Evolutionary conservation across 306 rosid genomes (phyloP).

Genomic region (Notholithocarpus densiflorus): DNA sequence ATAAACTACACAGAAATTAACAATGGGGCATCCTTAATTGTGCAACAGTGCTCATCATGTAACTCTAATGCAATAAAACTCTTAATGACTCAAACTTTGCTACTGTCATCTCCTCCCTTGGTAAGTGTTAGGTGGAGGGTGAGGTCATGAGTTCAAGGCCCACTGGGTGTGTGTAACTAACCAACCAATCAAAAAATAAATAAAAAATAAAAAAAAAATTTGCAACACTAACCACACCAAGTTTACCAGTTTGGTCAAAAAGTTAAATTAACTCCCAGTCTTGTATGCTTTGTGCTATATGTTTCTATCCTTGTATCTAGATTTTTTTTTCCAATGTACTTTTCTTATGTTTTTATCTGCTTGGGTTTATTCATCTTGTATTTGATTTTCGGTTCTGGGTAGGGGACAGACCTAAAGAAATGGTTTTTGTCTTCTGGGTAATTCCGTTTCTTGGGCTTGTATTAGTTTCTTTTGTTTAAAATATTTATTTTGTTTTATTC

Average conservation of each 20-base stretch:
- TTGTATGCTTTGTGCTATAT: neutral
- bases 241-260: neutral
- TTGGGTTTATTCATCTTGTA: slow-evolving; percentile 41
- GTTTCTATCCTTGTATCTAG: neutral
- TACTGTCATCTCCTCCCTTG: no score
- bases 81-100: no score
- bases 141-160: no score
- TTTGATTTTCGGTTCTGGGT: slow-evolving; percentile 41
- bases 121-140: no score
- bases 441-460: slow-evolving; percentile 40
- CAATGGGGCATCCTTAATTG: no score
- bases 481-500: neutral
- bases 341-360: slow-evolving; percentile 38
- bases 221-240: neutral
- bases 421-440: slow-evolving; percentile 63
- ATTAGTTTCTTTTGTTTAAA: slow-evolving; percentile 1
- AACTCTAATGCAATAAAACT: no score
- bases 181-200: no score
- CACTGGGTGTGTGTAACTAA: no score
- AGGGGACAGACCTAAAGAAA: slow-evolving; percentile 47
- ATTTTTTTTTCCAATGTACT: neutral
- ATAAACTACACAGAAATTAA: no score
- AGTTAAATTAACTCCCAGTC: neutral
- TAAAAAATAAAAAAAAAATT: no score
- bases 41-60: no score